Evolutionary conservation across 805 yeast species (phyloP), one percentile per base, ranked within the genome.

Genomic region (Teunomyces panamensis): DNA sequence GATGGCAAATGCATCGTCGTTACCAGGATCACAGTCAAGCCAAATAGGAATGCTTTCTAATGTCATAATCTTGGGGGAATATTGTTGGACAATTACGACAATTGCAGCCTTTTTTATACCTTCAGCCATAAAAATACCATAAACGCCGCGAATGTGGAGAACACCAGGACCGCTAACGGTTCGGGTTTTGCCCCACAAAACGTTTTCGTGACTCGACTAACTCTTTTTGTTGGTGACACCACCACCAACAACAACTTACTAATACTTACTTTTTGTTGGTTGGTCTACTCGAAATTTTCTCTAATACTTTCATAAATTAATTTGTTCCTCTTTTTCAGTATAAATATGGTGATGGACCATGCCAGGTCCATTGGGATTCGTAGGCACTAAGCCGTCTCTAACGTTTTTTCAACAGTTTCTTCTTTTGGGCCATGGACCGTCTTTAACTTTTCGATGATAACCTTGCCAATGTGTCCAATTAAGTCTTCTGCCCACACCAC

Each of bases 21-120:
- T 94, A 1, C 96, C 96, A 0, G 96, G 96, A 60, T 89, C 96
- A 64, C 96, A 89, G 65, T 89, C 96, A 9, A 89, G 64, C 96
- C 96, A 89, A 4, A 89, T 58, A 0, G 96, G 95, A 2, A 71
- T 56, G 9, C 45, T 48, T 14, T 59, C 52, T 8, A 51, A 39
- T 1, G 65, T 60, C 66, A 63, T 60, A 9, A 34, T 36, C 2
- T 17, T 28, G 10, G 11, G 14, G 17, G 16, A 34, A 4, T 26
- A 26, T 30, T 33, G 30, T 17, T 30, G 28, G 16, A 43, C 16
- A 36, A n/a, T 11, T 2, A 10, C 4, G 24, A 20, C 9, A 36
- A 36, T 16, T 20, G 39, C 14, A 11, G 39, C 39, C 39, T 10
- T 35, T 35, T 35, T 17, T 35, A 35, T 35, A 35, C n/a, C 9